These are phyloP conservation scores for Tylopilus sp. DNA, from an alignment of 1,284 basidiomycete species.

Conservation along the genomic window DNA sequence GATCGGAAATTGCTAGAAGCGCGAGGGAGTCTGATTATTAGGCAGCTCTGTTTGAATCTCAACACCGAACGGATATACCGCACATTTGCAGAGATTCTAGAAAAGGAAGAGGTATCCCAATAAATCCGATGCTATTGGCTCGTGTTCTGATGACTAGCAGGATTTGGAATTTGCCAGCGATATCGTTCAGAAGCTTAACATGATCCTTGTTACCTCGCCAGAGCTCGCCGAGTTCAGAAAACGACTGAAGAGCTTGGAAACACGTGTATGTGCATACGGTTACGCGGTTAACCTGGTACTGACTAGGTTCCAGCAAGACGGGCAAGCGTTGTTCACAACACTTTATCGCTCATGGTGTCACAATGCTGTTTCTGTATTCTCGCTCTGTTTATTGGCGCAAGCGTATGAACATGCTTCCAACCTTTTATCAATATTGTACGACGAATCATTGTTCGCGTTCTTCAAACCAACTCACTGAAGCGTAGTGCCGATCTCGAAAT, in stretches of 20 bases:
- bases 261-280: slow-evolving; percentile 54
- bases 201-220: slow-evolving; percentile 95
- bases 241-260: slow-evolving; percentile 88
- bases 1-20: slow-evolving; percentile 88
- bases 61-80: slow-evolving; percentile 96
- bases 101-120: slow-evolving; percentile 82
- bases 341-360: slow-evolving; percentile 98
- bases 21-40: slow-evolving; percentile 91
- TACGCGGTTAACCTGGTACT: slow-evolving; percentile 6
- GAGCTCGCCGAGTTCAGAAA: slow-evolving; percentile 93
- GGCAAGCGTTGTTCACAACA: slow-evolving; percentile 86
- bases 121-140: neutral
- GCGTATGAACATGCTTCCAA: slow-evolving; percentile 99
- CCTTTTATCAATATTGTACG: slow-evolving; percentile 92
- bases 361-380: slow-evolving; percentile 95
- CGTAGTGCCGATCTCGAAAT: slow-evolving; percentile 90
- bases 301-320: slow-evolving; percentile 65
- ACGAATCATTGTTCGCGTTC: slow-evolving; percentile 4
- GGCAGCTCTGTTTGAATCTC: slow-evolving; percentile 90
- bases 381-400: slow-evolving; percentile 92
- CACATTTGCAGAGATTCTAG: slow-evolving; percentile 93
- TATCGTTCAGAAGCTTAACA: slow-evolving; percentile 95
- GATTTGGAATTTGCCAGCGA: slow-evolving; percentile 96
- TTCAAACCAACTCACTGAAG: slow-evolving; percentile 6
- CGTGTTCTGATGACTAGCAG: slow-evolving; percentile 35